Percentiles rank a stretch among this genome's conserved stretches.
Evolutionary conservation across 2,329 filamentous ascomycete species (phyloP).

Genomic region (Aspergillus glaucus): DNA sequence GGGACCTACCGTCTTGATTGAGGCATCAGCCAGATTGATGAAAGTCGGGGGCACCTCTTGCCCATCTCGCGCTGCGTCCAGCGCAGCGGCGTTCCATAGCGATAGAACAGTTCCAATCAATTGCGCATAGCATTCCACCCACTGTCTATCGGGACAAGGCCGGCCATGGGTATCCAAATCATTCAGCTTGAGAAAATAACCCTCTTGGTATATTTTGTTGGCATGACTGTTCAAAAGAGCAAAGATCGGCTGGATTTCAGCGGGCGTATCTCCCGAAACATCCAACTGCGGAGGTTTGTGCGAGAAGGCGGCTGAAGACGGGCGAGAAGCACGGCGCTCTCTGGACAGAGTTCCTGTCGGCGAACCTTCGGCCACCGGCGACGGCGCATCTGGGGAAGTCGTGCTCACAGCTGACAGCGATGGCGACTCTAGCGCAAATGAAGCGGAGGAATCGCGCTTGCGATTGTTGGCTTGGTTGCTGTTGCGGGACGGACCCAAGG

Average conservation of each 20-base stretch:
- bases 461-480: background rate
- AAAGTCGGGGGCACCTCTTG: conserved; percentile 85
- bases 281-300: conserved; percentile 85
- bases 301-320: conserved; percentile 77
- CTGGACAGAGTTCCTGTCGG: conserved; percentile 36
- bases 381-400: conserved; percentile 30
- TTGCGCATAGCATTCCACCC: conserved; percentile 96
- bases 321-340: conserved; percentile 57
- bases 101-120: conserved; percentile 92
- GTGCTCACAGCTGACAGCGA: conserved; percentile 17
- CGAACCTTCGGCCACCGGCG: conserved; percentile 30
- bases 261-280: conserved; percentile 74
- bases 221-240: conserved; percentile 88
- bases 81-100: conserved; percentile 87
- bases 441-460: conserved; percentile 10
- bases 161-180: conserved; percentile 86
- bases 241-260: conserved; percentile 91
- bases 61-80: conserved; percentile 79
- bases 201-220: conserved; percentile 96
- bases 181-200: conserved; percentile 94
- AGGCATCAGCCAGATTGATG: conserved; percentile 94
- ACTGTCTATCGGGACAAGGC: conserved; percentile 77
- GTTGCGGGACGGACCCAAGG: conserved; percentile 34
- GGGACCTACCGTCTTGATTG: conserved; percentile 82
- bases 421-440: conserved; percentile 14